Percentiles rank a stretch among this genome's conserved stretches.
phyloP scores from a whole-genome alignment of 1,284 basidiomycete species.

The Sutorius eximius region DNA sequence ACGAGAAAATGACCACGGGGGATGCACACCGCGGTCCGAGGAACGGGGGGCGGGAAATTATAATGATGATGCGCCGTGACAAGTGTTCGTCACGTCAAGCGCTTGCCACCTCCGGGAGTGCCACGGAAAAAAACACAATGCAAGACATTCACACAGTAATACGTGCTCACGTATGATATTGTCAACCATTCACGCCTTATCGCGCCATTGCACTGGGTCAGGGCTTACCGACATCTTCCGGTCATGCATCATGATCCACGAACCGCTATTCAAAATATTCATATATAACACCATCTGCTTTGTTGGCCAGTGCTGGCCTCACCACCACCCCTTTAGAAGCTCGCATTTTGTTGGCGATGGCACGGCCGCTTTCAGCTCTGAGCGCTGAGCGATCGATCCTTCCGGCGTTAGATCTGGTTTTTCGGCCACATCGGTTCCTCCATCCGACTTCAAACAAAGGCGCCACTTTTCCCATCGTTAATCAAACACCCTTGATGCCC shows the following conservation, averaged over 20 bases:
- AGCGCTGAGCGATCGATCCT: not conserved
- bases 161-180: not conserved
- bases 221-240: not conserved
- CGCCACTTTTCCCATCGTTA: not conserved
- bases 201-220: not conserved
- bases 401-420: not conserved
- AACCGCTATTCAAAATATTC: not conserved
- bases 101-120: too few species aligned
- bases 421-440: not conserved
- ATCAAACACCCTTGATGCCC: not conserved
- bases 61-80: too few species aligned
- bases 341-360: not conserved
- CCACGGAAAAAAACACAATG: not conserved
- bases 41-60: not conserved
- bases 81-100: too few species aligned
- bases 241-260: not conserved
- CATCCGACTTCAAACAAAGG: not conserved
- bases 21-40: not conserved
- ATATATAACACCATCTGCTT: not conserved
- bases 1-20: not conserved
- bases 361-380: not conserved
- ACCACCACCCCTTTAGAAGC: not conserved
- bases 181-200: not conserved
- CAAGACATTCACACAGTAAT: not conserved
- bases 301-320: not conserved